phyloP scores from a whole-genome alignment of 2,329 filamentous ascomycete species.

The Ambrosiella beaveri region DNA sequence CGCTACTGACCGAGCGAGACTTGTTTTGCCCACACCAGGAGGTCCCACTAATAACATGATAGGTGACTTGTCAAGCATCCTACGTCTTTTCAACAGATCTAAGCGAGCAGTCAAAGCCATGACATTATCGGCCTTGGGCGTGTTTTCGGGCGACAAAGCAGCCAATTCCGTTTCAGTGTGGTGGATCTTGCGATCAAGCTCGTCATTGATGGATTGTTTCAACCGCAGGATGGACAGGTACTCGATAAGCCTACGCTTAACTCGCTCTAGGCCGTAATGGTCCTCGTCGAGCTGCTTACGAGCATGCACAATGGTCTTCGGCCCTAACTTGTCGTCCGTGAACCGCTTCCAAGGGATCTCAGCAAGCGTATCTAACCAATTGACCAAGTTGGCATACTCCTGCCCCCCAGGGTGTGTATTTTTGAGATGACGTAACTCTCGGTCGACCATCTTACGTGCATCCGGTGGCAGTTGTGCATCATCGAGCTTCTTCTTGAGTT shows the following conservation, averaged over 20 bases:
- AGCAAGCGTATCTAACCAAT: conserved; percentile 81
- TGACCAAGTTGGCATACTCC: conserved; percentile 84
- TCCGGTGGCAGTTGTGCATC: conserved; percentile 68
- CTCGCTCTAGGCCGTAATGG: conserved; percentile 89
- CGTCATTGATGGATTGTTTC: conserved; percentile 78
- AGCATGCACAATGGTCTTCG: conserved; percentile 60
- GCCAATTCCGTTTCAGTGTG: conserved; percentile 40
- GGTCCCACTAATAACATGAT: conserved; percentile 87
- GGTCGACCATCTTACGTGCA: conserved; percentile 74
- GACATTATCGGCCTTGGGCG: conserved; percentile 18
- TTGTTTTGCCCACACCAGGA: conserved; percentile 91
- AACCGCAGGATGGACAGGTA: conserved; percentile 92
- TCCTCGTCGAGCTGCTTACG: conserved; percentile 87
- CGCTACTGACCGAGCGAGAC: conserved; percentile 80
- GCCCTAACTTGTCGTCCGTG: conserved; percentile 73
- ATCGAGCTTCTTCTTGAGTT: conserved; percentile 74
- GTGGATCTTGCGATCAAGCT: conserved; percentile 63
- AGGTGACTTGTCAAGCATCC: conserved; percentile 85
- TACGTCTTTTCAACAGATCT: conserved; percentile 60
- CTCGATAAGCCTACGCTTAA: conserved; percentile 90
- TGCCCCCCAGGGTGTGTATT: conserved; percentile 96
- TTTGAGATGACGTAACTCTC: conserved; percentile 70
- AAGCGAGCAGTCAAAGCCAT: conserved; percentile 41
- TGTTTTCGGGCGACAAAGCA: conserved; percentile 22
- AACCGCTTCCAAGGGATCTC: conserved; percentile 83